Evolutionary conservation across 305 asterid genomes (phyloP), one percentile per base, ranked within the genome.

Genomic region (Withania somnifera): DNA sequence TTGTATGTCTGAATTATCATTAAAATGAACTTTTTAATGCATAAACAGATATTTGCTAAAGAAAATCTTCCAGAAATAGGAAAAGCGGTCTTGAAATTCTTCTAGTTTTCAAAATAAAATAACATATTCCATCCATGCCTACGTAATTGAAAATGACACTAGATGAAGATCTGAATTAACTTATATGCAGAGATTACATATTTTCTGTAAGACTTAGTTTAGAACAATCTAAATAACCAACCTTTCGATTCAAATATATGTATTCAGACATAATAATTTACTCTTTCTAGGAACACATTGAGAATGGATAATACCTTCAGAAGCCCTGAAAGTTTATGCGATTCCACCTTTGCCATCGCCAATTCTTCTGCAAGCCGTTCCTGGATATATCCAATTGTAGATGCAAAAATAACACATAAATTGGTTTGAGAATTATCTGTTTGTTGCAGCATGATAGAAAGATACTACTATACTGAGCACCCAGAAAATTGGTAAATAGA

Each of bases 361-460:
- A 95, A 84, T 83, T 95, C 98, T 84, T 93, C 94, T 24, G 84
- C 93, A 83, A 97, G 92, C 50, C 93, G 97, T 85, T 97, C 99
- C 98, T 97, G 90, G 83, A 81, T 85, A 86, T 30, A 60, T 36
- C 75, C 58, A 78, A 78, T 28, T n/a, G 53, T 60, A n/a, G 17
- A 61, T 50, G 50, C 68, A 28, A 42, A 80, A 45, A 83, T n/a
- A 67, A 82, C 57, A 11, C 76, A 75, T 6, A 60, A 47, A 75
- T 50, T 28, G 60, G 77, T 81, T 81, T 51, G 67, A 64, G 61
- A 75, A 50, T 75, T 50, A 15, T 47, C 26, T 50, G 28, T 75
- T 50, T 50, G 28, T 50, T 75, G 61, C 61, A 80, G 61, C 38
- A n/a, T 11, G 64, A 28, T 64, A 51, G 52, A 80, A 63, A 42